Evolutionary conservation across 75 land plant genomes (phyloP).

Genomic region (Cryptomeria japonica): DNA sequence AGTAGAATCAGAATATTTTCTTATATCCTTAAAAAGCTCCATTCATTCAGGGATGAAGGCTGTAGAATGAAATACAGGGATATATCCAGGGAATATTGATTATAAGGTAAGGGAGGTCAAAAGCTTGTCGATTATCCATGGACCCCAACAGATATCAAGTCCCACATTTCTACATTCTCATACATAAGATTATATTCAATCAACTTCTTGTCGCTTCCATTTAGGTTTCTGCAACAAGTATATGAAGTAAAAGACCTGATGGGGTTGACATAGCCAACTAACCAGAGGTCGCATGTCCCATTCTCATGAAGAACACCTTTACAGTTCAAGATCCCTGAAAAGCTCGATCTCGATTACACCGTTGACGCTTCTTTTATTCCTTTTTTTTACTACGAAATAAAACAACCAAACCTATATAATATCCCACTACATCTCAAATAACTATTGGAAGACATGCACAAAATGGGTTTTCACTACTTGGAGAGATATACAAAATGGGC

Average conservation of each 20-base stretch:
- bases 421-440: neutral
- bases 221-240: neutral
- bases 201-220: neutral
- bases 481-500: neutral
- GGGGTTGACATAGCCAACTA: neutral
- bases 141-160: neutral
- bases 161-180: neutral
- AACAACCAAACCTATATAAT: slow-evolving; percentile 1
- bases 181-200: neutral
- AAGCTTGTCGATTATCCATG: neutral
- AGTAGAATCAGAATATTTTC: neutral
- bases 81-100: neutral
- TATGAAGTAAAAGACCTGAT: neutral
- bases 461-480: neutral
- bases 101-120: neutral
- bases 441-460: neutral
- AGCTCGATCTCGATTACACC: neutral
- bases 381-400: neutral
- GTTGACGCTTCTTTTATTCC: neutral
- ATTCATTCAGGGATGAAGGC: neutral
- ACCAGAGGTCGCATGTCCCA: neutral
- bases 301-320: neutral
- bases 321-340: neutral
- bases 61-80: neutral
- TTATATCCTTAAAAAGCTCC: neutral